A percentile compares a stretch with the other conserved stretches of the same genome.
phyloP scores from a whole-genome alignment of 257 asterid genomes.

The Fraxinus pennsylvanica region DNA sequence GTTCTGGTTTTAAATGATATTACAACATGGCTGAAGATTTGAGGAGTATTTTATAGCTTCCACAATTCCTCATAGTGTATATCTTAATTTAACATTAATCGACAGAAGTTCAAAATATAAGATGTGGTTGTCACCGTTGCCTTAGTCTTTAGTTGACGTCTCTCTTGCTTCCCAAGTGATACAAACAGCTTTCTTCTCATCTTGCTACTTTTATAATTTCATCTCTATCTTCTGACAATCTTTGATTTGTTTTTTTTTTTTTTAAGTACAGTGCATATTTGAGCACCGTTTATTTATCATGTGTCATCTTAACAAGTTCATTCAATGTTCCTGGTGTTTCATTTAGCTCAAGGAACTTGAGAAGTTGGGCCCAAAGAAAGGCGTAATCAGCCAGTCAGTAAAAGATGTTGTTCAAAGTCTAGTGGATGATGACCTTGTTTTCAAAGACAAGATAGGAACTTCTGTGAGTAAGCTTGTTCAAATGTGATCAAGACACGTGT shows the following conservation, averaged over 20 bases:
- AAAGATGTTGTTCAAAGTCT: conserved; percentile 89
- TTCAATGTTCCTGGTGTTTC: conserved; percentile 21
- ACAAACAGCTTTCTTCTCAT: too few species aligned
- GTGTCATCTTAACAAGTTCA: conserved; percentile 12
- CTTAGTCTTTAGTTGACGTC: not conserved
- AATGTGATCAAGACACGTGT: conserved; percentile 4
- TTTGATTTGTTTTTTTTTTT: conserved; percentile 3
- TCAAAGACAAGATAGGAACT: conserved; percentile 97
- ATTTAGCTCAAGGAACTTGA: conserved; percentile 91
- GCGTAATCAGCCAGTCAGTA: conserved; percentile 89
- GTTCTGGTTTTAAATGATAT: conserved; percentile 13
- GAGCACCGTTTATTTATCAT: not conserved
- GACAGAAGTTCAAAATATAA: conserved; percentile 8
- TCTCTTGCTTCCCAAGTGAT: not conserved
- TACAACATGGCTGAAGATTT: conserved; percentile 9
- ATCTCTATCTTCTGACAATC: not conserved
- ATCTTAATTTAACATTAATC: conserved; percentile 9
- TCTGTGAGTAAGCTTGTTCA: conserved; percentile 65
- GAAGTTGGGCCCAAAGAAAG: conserved; percentile 91
- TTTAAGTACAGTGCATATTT: not conserved
- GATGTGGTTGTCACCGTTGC: not conserved
- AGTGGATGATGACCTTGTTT: conserved; percentile 95
- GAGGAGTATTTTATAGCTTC: conserved; percentile 4
- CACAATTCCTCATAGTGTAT: not conserved
- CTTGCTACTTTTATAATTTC: too few species aligned